Evolutionary conservation across 108 stramenopile species (phyloP), one percentile per base, ranked within the genome.

Genomic region (Discostella stelligeroides): DNA sequence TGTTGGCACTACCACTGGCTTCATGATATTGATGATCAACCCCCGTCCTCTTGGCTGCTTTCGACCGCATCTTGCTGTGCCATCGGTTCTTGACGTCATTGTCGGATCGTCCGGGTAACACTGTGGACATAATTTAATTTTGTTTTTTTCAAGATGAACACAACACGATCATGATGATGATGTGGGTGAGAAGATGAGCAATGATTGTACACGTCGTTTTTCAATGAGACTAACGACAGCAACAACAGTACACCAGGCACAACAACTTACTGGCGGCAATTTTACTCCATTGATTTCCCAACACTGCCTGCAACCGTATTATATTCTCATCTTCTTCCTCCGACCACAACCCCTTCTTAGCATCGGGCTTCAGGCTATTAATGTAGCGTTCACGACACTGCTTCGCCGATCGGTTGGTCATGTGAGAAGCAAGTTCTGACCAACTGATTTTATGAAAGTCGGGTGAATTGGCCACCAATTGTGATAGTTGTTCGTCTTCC

Each of bases 351-450:
- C 77, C 80, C 64, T 84, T 85, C 53, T 82, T 83, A 40, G 91
- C 86, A 63, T 75, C 69, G 0, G 95, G 95, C 56, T 87, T 74
- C 9, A 95, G 80, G 63, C 90, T 90, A 69, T 94, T 92, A 75
- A 85, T 77, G 92, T 93, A 96, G 11, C 95, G 75, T 68, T 96
- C 95, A 13, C 68, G 70, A 38, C 71, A 72, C 45, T 72, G 62
- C 49, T 72, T 72, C 18, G 40, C 53, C 12, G 38, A 54, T 15
- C 71, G 61, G 42, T 47, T 39, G 2, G 20, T 25, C 53, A 67
- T 56, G 10, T 55, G 38, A 10, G n/a, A 27, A 0, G 66, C 21
- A 0, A 67, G 38, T 7, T 17, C 40, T 17, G 34, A 7, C 66
- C 66, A 67, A n/a, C 39, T 42, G 18, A 55, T 23, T 28, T 25